These are phyloP conservation scores for Globisporangium rhizosaccharum DNA, from an alignment of 352 stramenopile genomes.

Conservation along the genomic window DNA sequence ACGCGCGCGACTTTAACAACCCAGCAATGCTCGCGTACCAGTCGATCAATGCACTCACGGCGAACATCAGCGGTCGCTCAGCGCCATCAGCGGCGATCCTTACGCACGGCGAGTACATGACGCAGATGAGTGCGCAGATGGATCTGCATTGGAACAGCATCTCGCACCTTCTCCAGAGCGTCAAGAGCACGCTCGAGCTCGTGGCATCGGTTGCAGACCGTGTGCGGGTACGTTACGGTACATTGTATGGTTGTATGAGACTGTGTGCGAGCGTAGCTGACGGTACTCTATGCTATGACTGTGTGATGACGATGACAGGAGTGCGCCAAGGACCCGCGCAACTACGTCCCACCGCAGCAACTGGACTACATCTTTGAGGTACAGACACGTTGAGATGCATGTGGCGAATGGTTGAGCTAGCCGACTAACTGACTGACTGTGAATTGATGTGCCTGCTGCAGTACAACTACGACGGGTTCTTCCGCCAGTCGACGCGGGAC, in stretches of 20 bases:
- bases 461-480: constrained; percentile 86
- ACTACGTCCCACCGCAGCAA: constrained; percentile 66
- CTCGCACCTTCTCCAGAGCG: constrained; percentile 71
- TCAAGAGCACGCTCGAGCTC: constrained; percentile 67
- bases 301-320: constrained; percentile 30
- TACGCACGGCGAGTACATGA: constrained; percentile 84
- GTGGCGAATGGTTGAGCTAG: background rate
- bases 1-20: constrained; percentile 63
- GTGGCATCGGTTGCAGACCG: constrained; percentile 56
- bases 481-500: constrained; percentile 72
- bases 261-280: background rate
- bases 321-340: constrained; percentile 62
- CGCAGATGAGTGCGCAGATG: constrained; percentile 77
- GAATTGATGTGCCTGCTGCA: constrained; percentile 18
- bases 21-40: constrained; percentile 73
- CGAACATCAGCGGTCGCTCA: constrained; percentile 50
- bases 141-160: constrained; percentile 87
- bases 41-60: constrained; percentile 74
- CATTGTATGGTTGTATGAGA: background rate
- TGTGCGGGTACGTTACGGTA: constrained; percentile 42
- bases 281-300: background rate
- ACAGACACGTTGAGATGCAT: constrained; percentile 1
- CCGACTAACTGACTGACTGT: background rate
- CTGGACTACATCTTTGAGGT: constrained; percentile 90
- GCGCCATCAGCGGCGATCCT: constrained; percentile 69